phyloP scores from a whole-genome alignment of 352 stramenopile genomes.

The Globisporangium cystogenes region DNA sequence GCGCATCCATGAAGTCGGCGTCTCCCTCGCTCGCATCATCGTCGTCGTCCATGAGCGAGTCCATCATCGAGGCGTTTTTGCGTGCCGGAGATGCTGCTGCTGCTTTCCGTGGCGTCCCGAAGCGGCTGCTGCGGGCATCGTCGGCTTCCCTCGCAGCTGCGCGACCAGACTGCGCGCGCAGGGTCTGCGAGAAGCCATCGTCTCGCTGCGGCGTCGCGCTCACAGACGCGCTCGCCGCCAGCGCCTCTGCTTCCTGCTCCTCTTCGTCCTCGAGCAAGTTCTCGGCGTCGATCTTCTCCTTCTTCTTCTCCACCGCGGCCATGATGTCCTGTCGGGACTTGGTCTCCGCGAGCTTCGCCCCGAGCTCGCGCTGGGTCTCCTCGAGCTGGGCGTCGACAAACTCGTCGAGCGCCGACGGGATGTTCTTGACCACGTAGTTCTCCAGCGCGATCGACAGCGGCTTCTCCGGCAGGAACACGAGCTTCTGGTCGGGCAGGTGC shows the following conservation, averaged over 20 bases:
- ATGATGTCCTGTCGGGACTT: constrained; percentile 64
- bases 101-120: constrained; percentile 16
- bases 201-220: constrained; percentile 5
- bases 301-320: constrained; percentile 61
- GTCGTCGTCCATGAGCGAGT: constrained; percentile 7
- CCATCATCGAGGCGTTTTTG: constrained; percentile 2
- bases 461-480: constrained; percentile 71
- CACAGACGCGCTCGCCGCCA: not conserved
- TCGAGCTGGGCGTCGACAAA: constrained; percentile 66
- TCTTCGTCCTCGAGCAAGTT: constrained; percentile 49
- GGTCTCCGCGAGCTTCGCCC: constrained; percentile 26
- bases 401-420: constrained; percentile 68
- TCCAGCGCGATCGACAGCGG: constrained; percentile 66
- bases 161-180: constrained; percentile 15
- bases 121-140: constrained; percentile 15
- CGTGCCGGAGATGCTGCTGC: not conserved
- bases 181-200: constrained; percentile 14
- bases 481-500: constrained; percentile 53
- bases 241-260: constrained; percentile 16
- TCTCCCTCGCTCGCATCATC: constrained; percentile 12
- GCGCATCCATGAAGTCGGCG: constrained; percentile 3
- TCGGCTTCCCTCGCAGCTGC: constrained; percentile 1
- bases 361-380: constrained; percentile 65
- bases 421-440: constrained; percentile 81
- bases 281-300: constrained; percentile 46